Evolutionary conservation across 768 basidiomycete species (phyloP), one percentile per base, ranked within the genome.

Genomic region (Leccinum broughii): DNA sequence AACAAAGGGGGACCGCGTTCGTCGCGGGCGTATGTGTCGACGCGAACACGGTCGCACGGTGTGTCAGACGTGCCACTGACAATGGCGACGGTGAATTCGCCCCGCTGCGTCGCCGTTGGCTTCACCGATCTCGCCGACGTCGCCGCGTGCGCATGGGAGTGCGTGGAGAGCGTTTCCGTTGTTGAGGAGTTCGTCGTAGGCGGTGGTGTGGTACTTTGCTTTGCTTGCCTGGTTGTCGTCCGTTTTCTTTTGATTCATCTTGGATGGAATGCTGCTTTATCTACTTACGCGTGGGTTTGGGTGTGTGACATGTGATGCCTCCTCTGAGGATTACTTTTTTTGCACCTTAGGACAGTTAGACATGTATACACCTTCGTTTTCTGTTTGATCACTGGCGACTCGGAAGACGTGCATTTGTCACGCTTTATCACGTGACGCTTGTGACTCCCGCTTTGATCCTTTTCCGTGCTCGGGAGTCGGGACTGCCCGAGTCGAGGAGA

Each of bases 11-110:
- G 39, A 8, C 57, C 51, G 62, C 79, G 80, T 2, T 67, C 79
- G 0, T 83, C 86, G 2, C 77, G 80, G n/a, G 83, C 85, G 10
- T 90, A 89, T 63, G 72, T 88, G 24, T 78, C 63, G 22, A 20
- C 84, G 1, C 84, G 87, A 3, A 74, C 78, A 35, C 78, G 84
- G 30, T 84, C 85, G 5, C 55, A 57, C 32, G 50, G 55, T 30
- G 52, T n/a, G 35, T 17, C 41, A 22, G 57, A 57, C 28, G 44
- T 13, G n/a, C 55, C 44, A 20, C 10, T 11, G n/a, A 44, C 44
- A 9, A 20, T 6, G 32, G 32, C 32, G n/a, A 20, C 54, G 24
- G 14, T 55, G 34, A 44, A 35, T 5, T 63, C 57, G 30, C 51
- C 66, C 3, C 72, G 58, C 1, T 55, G 78, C 6, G 15, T 78